phyloP scores from a whole-genome alignment of 1,284 basidiomycete species.

The Trichosporon ovoides region DNA sequence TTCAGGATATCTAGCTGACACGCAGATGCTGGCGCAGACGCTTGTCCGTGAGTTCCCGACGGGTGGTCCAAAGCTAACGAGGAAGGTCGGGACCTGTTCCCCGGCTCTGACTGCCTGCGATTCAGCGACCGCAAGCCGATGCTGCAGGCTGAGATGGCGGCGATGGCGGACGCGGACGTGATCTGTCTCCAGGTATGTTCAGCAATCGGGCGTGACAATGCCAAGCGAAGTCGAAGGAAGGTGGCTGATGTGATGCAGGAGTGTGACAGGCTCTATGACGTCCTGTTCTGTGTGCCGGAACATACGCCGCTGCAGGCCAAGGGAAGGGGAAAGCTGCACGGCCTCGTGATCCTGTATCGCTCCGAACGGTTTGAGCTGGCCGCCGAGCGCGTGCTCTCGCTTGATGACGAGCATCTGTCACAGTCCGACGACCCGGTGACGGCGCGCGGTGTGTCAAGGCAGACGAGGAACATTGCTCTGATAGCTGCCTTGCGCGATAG shows the following conservation, averaged over 20 bases:
- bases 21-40: conserved; percentile 54
- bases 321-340: conserved; percentile 71
- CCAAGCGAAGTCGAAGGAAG: too few relatives aligned
- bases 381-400: conserved; percentile 22
- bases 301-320: conserved; percentile 57
- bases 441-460: conserved; percentile 58
- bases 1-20: too few relatives aligned
- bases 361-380: conserved; percentile 53
- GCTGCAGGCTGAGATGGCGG: conserved; percentile 65
- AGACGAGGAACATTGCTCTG: conserved; percentile 75
- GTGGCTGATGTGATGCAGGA: too few relatives aligned
- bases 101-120: conserved; percentile 69
- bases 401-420: conserved; percentile 17
- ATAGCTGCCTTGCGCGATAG: conserved; percentile 62
- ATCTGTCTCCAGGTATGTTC: conserved; percentile 69
- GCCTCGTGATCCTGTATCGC: conserved; percentile 71
- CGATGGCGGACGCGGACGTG: conserved; percentile 60
- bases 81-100: conserved; percentile 75
- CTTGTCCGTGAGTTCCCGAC: conserved; percentile 43
- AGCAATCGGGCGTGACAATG: background rate
- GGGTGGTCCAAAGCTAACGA: background rate
- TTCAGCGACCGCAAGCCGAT: conserved; percentile 65
- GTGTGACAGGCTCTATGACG: conserved; percentile 59
- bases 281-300: conserved; percentile 56
- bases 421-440: background rate